Base-by-base conservation (phyloP, 1,139 yeast species). In the Saccharomyces hybrid region DNA sequence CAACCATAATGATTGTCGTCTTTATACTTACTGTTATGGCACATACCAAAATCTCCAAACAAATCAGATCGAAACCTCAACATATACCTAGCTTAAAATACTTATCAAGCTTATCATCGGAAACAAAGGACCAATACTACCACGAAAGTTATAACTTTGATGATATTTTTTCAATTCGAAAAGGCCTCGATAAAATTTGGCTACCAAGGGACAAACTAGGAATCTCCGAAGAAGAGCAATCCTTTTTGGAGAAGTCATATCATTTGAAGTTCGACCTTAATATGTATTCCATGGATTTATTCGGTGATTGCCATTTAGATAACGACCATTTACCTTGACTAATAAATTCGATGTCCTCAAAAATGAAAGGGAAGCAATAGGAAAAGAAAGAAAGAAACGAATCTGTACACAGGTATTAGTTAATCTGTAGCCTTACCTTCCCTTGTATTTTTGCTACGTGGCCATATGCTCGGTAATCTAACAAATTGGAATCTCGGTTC, bases 401-500 rank as follows among this genome's bases (percentile, higher is more conserved):
- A 16, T 25, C 11, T 20, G 46, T 51, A 34, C 42, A 34, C 11
- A 34, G 5, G 23, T 34, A 34, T 34, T 2, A 7, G 11, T 14
- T 34, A 34, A 4, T 34, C 23, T 48, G 49, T 14, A 47, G 56
- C 25, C 50, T 61, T 65, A 23, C 74, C 75, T 53, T 76, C 76
- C 61, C 81, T 73, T 0, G 93, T 87, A 61, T 85, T 87, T 66
- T 86, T 85, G 58, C 85, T 80, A 61, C 95, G 75, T 2, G 97
- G 96, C 97, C 98, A 91, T 66, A 91, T 74, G 47, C 89, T 84
- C 1, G 99, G 99, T 41, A 93, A 71, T 61, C 80, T 80, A 23
- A 93, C 83, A 52, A 88, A 85, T 70, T 89, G 96, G 64, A 86
- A 91, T 59, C 96, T 77, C 0, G 99, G 99, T 62, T 89, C 95